These are phyloP conservation scores for Rhazya stricta DNA, from an alignment of 257 asterid species.

Conservation along the genomic window DNA sequence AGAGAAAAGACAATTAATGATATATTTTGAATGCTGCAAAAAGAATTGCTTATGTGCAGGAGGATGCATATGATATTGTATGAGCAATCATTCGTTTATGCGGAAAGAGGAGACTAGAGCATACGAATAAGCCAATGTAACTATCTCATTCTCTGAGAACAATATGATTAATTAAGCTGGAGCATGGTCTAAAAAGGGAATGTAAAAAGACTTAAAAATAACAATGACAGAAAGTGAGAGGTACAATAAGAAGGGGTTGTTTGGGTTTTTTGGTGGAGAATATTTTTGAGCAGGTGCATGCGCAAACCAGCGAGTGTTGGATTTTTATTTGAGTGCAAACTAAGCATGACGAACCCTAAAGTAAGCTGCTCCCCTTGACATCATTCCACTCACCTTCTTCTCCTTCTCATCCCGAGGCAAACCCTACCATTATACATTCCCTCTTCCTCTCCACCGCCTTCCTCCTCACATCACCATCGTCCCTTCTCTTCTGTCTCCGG, in stretches of 20 bases:
- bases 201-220: slow-evolving; percentile 4
- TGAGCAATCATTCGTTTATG: slow-evolving; percentile 10
- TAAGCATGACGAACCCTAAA: slow-evolving; percentile 85
- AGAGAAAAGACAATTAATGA: not conserved
- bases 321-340: slow-evolving; percentile 48
- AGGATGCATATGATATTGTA: not conserved
- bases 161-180: slow-evolving; percentile 21
- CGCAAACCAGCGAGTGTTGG: slow-evolving; percentile 36
- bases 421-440: slow-evolving; percentile 24
- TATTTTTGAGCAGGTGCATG: slow-evolving; percentile 43
- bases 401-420: slow-evolving; percentile 55
- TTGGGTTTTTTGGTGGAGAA: slow-evolving; percentile 30
- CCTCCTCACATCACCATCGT: not conserved
- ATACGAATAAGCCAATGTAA: slow-evolving; percentile 33
- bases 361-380: slow-evolving; percentile 50
- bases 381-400: slow-evolving; percentile 73
- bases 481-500: slow-evolving; percentile 3
- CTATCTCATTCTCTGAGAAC: slow-evolving; percentile 23
- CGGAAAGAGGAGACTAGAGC: slow-evolving; percentile 9
- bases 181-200: slow-evolving; percentile 11
- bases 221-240: slow-evolving; percentile 18
- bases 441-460: slow-evolving; percentile 8
- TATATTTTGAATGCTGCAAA: not conserved
- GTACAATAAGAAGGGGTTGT: slow-evolving; percentile 25
- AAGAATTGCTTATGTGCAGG: not conserved